Evolutionary conservation across 345 rosid genomes (phyloP), one percentile per base, ranked within the genome.

Genomic region (Rhizophora apiculata): DNA sequence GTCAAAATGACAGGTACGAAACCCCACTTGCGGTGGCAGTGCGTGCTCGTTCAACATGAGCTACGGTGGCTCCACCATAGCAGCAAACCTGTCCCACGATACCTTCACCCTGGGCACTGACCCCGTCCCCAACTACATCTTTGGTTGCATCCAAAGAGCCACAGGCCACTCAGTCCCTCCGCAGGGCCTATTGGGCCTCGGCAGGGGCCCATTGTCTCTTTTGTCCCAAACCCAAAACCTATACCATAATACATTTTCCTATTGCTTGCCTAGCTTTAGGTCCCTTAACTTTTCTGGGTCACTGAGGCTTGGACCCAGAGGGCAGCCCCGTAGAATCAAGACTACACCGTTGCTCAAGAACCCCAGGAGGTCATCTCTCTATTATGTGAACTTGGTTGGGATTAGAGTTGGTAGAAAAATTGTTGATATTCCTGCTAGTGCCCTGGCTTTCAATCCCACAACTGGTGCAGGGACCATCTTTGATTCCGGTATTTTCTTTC

Each of bases 401-500:
- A 86, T 95, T 59, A 81, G 88, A 22, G 96, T 95, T 24, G 99
- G 99, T 1, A 80, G 83, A 32, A 90, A 56, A 69, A 67, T 84
- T 61, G 91, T 95, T 24, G 89, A 85, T 55, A 87, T 95, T 49
- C 97, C 97, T 20, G 63, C 90, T 5, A 68, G 26, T 70, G 88
- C 94, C 56, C 59, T 93, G 16, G 97, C 88, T 30, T 95, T 92
- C 78, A 75, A 92, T 72, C 86, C 92, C 16, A 49, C 84, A 36
- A 85, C 91, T 1, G 98, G 99, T 6, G 91, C 96, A 0, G 99
- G 98, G 20, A 95, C 99, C 75, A 81, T 92, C 79, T 65, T 95
- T 68, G 99, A 95, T 84, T 92, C 99, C 1, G 99, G 99, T 90
- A 81, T 69, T 1, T 19, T 18, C 49, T 68, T 10, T 8, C 32